phyloP scores from a whole-genome alignment of 805 yeast species.

The Myxozyma lipomycoides region DNA sequence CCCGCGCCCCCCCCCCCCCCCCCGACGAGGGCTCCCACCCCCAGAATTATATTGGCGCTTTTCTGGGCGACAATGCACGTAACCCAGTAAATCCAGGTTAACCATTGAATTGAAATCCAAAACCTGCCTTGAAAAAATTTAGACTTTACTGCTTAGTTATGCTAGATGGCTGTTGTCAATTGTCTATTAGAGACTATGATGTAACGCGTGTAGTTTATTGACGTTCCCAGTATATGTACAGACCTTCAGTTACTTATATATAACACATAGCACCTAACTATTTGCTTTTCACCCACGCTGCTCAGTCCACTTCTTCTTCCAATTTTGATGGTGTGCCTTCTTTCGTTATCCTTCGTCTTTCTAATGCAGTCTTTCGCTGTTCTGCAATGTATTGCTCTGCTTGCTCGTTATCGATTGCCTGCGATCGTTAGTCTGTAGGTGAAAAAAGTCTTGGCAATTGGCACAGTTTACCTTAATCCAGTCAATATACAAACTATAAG shows the following conservation, averaged over 20 bases:
- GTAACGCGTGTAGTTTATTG: too few relatives aligned
- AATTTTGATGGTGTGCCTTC: background rate
- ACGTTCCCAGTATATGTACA: background rate
- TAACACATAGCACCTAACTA: too few relatives aligned
- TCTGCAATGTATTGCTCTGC: conserved; percentile 15
- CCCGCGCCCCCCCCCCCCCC: too few relatives aligned
- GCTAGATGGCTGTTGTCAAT: too few relatives aligned
- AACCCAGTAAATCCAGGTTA: too few relatives aligned
- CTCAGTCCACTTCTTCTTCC: background rate
- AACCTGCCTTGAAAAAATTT: too few relatives aligned
- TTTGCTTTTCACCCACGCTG: background rate
- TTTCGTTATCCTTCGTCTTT: background rate
- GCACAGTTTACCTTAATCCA: conserved; percentile 48
- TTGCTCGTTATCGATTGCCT: conserved; percentile 20
- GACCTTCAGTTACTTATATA: too few relatives aligned
- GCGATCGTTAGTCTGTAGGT: background rate
- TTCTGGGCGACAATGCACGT: too few relatives aligned
- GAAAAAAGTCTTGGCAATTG: background rate
- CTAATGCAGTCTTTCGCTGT: conserved; percentile 2
- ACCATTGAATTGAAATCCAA: too few relatives aligned
- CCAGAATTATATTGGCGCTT: too few relatives aligned
- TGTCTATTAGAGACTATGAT: too few relatives aligned
- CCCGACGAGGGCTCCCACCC: too few relatives aligned
- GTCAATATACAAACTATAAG: conserved; percentile 63
- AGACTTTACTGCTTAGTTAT: background rate